These are phyloP conservation scores for Apophysomyces ossiformis DNA, from an alignment of 371 early-diverging fungal genomes.

Conservation along the genomic window DNA sequence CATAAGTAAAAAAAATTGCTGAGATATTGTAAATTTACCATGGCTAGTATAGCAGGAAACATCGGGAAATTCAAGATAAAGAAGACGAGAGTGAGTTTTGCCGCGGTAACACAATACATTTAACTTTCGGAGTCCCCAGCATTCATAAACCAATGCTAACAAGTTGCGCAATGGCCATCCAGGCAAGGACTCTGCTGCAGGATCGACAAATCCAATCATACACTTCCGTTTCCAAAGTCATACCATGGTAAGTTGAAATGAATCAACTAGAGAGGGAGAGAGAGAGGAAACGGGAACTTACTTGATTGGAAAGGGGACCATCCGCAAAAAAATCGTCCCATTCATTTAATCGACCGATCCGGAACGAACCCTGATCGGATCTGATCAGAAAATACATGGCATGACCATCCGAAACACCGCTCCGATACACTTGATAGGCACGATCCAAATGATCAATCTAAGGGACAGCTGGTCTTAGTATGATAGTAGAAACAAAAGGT, in stretches of 20 bases:
- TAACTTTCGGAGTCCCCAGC: constrained; percentile 46
- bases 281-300: constrained; percentile 10
- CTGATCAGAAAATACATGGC: constrained; percentile 18
- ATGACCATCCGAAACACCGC: constrained; percentile 9
- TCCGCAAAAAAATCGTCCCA: constrained; percentile 32
- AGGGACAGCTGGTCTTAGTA: too few relatives aligned
- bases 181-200: constrained; percentile 68
- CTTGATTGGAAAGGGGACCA: constrained; percentile 9
- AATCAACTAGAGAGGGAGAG: too few relatives aligned
- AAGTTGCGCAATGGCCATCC: constrained; percentile 94
- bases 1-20: constrained; percentile 11
- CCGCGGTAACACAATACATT: constrained; percentile 82
- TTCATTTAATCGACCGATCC: constrained; percentile 29
- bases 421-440: constrained; percentile 13
- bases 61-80: constrained; percentile 30
- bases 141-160: constrained; percentile 63
- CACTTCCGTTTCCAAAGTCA: constrained; percentile 19
- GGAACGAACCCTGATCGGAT: constrained; percentile 15
- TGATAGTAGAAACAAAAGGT: too few relatives aligned
- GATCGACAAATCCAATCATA: constrained; percentile 84
- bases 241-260: too few relatives aligned
- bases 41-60: constrained; percentile 2
- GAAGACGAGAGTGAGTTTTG: constrained; percentile 21
- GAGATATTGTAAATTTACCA: background rate
- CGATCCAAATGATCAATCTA: constrained; percentile 15